Percentiles rank a stretch among this genome's conserved stretches.
These are phyloP conservation scores for Byssochlamys sp. DNA, from an alignment of 2,329 filamentous ascomycete genomes.

Conservation along the genomic window DNA sequence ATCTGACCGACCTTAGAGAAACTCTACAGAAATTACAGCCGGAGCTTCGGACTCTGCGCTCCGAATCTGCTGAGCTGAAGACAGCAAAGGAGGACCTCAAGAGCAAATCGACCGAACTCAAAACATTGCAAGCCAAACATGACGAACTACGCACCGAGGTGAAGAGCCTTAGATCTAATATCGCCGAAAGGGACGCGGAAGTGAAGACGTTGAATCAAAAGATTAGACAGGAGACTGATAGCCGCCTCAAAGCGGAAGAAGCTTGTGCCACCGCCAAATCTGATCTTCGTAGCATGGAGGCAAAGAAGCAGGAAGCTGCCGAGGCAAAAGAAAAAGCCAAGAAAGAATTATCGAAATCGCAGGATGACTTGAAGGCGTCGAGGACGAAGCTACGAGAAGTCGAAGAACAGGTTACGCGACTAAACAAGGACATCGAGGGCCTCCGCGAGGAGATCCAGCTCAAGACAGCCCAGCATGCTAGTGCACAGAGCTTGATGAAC, in stretches of 20 bases:
- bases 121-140: constrained; percentile 69
- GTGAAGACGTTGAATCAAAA: constrained; percentile 70
- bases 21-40: constrained; percentile 76
- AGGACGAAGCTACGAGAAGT: constrained; percentile 57
- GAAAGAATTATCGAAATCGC: constrained; percentile 59
- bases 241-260: constrained; percentile 67
- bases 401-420: constrained; percentile 61
- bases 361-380: constrained; percentile 56
- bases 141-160: constrained; percentile 71
- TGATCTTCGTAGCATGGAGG: constrained; percentile 67
- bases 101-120: constrained; percentile 54
- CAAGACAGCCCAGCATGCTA: constrained; percentile 75
- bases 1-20: constrained; percentile 69
- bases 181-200: constrained; percentile 66
- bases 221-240: constrained; percentile 62
- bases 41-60: constrained; percentile 68
- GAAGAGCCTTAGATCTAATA: constrained; percentile 57
- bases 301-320: constrained; percentile 66
- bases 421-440: constrained; percentile 57
- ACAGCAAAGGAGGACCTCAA: constrained; percentile 64
- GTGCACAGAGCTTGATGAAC: constrained; percentile 72
- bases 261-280: constrained; percentile 63
- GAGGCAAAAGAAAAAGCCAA: constrained; percentile 62
- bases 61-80: constrained; percentile 67
- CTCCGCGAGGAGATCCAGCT: constrained; percentile 72